Evolutionary conservation across 352 stramenopile genomes (phyloP), one percentile per base, ranked within the genome.

Genomic region (Phytophthora multivora): DNA sequence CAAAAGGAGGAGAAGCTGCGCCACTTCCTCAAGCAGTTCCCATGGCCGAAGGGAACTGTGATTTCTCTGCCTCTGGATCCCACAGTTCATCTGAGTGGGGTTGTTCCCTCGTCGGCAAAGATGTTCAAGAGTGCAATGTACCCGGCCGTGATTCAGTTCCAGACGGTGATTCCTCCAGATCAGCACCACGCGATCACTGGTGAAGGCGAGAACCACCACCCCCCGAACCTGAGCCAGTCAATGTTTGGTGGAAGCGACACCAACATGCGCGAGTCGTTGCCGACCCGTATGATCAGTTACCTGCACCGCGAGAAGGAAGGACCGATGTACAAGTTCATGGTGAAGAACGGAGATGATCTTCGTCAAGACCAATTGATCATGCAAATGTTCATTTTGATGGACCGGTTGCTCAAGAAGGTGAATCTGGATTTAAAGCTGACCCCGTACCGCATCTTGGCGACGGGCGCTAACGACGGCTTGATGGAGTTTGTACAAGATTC

Each of bases 301-400:
- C 54, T 91, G 48, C 87, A 91, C 36, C 77, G 86, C 31, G 84
- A 91, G 35, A 89, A 89, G 36, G 88, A 96, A 73, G 88, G 88
- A 2, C 86, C 88, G 2, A 80, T 88, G 62, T 98, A 98, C 82
- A 97, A 97, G 71, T 96, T 99, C 23, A 99, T 99, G 80, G 96
- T 99, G 49, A 99, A 99, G 81, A 98, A 98, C 47, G 98, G 98
- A 25, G 98, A 99, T 78, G 98, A 99, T 79, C 72, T 99, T 42
- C 86, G 98, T 7, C 98, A 99, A 80, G 98, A 99, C 79, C 98
- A 99, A 76, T 83, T 99, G 49, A 97, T 99, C 50, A 99, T 99
- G 71, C 98, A 99, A 82, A 98, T 99, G 92, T 98, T 99, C 55
- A 97, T 98, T 50, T 79, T 99, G 25, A 99, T 99, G 97, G 98